A percentile compares a stretch with the other conserved stretches of the same genome.
Conservation (phyloP, 2,329 filamentous ascomycete genomes). For the Leptographium lundbergii region DNA sequence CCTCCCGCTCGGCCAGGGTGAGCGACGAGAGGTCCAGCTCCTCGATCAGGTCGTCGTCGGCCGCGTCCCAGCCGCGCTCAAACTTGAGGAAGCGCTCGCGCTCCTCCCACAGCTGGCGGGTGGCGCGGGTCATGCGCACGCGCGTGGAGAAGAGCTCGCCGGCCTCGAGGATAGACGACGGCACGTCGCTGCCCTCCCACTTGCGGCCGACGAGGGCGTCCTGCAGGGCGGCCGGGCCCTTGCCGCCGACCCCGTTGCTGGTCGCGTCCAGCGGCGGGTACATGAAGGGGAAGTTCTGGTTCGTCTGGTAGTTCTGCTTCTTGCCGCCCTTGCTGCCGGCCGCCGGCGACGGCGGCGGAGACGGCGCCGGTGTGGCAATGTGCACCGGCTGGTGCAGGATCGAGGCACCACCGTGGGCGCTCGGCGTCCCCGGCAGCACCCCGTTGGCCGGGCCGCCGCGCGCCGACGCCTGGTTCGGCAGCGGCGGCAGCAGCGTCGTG, state of each 20-base stretch:
- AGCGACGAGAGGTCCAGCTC: constrained; percentile 24
- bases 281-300: constrained; percentile 96
- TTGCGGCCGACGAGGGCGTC: constrained; percentile 67
- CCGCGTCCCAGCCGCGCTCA: constrained; percentile 73
- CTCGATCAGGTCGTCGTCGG: constrained; percentile 28
- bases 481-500: constrained; percentile 75
- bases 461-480: constrained; percentile 61
- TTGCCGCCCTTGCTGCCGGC: constrained; percentile 87
- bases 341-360: constrained; percentile 79
- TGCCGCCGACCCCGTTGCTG: constrained; percentile 83
- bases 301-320: constrained; percentile 99
- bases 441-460: constrained; percentile 48
- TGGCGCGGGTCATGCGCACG: constrained; percentile 82
- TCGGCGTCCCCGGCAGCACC: constrained; percentile 44
- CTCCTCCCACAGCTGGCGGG: constrained; percentile 90
- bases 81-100: constrained; percentile 83
- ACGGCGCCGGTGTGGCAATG: constrained; percentile 95
- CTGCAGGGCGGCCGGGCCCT: constrained; percentile 69
- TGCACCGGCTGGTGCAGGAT: constrained; percentile 95
- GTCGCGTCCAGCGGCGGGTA: constrained; percentile 84
- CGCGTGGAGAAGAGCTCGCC: constrained; percentile 82
- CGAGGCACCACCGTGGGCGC: constrained; percentile 51
- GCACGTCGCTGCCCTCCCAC: constrained; percentile 92
- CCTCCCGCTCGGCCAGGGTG: constrained; percentile 30
- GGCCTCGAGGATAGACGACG: constrained; percentile 87